Percentiles rank a stretch among this genome's conserved stretches.
Conservation (phyloP, 2,329 filamentous ascomycete genomes). For the Cryphonectria radicalis region DNA sequence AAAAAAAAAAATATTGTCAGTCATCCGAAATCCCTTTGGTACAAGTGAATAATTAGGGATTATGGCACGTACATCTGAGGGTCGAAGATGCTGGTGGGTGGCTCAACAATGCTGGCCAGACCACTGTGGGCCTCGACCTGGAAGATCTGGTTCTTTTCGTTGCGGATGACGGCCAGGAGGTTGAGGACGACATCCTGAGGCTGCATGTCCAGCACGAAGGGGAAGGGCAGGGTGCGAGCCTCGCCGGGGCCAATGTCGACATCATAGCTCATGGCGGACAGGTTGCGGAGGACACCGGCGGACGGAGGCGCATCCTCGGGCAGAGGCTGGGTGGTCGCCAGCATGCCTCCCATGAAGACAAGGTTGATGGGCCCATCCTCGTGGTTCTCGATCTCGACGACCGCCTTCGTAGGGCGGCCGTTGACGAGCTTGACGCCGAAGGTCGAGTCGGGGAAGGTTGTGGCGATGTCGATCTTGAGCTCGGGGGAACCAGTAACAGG, state of each 20-base stretch:
- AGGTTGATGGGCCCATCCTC: slow-evolving; percentile 78
- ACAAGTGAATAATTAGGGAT: slow-evolving; percentile 16
- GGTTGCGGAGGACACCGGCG: slow-evolving; percentile 75
- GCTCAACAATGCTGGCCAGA: slow-evolving; percentile 84
- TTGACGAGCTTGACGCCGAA: slow-evolving; percentile 96
- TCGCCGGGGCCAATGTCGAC: slow-evolving; percentile 75
- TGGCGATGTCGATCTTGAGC: slow-evolving; percentile 67
- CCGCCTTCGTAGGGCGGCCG: slow-evolving; percentile 79
- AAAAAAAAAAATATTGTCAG: not conserved
- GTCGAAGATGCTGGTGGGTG: slow-evolving; percentile 88
- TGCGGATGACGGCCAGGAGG: slow-evolving; percentile 74
- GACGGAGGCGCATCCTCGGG: slow-evolving; percentile 52
- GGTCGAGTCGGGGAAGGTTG: slow-evolving; percentile 71
- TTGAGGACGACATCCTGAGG: slow-evolving; percentile 85
- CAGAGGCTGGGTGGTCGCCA: slow-evolving; percentile 62
- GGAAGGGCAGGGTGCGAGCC: slow-evolving; percentile 77
- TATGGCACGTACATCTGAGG: slow-evolving; percentile 79
- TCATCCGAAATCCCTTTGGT: not conserved
- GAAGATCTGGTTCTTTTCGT: slow-evolving; percentile 69
- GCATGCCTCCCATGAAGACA: slow-evolving; percentile 74
- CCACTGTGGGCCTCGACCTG: slow-evolving; percentile 81
- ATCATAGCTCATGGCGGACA: slow-evolving; percentile 77
- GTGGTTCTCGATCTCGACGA: slow-evolving; percentile 83
- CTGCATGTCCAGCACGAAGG: slow-evolving; percentile 88
- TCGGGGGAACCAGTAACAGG: slow-evolving; percentile 42